A percentile compares a stretch with the other conserved stretches of the same genome.
phyloP scores from a whole-genome alignment of 345 rosid genomes.

The Boechera divaricarpa region DNA sequence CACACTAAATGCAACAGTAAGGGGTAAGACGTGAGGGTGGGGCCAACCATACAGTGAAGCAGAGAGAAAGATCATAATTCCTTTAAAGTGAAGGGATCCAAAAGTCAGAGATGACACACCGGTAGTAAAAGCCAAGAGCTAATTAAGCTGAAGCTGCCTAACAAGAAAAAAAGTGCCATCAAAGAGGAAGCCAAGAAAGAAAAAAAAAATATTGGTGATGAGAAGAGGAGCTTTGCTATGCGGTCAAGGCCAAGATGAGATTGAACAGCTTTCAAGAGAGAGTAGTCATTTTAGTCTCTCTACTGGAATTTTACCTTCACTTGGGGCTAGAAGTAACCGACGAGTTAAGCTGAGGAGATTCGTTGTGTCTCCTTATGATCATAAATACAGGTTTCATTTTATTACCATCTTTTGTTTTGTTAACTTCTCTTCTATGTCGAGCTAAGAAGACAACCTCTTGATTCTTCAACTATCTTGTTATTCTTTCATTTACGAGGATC shows the following conservation, averaged over 20 bases:
- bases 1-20: slow-evolving; percentile 5
- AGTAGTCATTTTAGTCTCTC: slow-evolving; percentile 90
- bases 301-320: slow-evolving; percentile 84
- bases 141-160: not conserved
- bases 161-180: no score
- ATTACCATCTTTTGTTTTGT: not conserved
- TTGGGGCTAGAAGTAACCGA: slow-evolving; percentile 88
- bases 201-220: not conserved
- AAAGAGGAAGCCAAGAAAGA: not conserved
- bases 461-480: not conserved
- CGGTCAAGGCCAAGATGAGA: slow-evolving; percentile 55
- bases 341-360: slow-evolving; percentile 64
- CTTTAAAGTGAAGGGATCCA: slow-evolving; percentile 26
- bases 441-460: not conserved
- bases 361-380: slow-evolving; percentile 83
- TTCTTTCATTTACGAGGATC: slow-evolving; percentile 6
- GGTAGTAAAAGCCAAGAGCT: not conserved
- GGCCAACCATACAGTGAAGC: slow-evolving; percentile 16
- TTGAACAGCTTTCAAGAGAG: slow-evolving; percentile 79
- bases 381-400: slow-evolving; percentile 66
- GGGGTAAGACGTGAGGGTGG: slow-evolving; percentile 29
- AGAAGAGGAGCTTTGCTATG: slow-evolving; percentile 17
- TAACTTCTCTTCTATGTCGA: not conserved
- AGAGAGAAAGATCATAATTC: not conserved
- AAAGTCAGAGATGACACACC: slow-evolving; percentile 42